These are phyloP conservation scores for Monilinia aucupariae DNA, from an alignment of 2,329 filamentous ascomycete species.

Conservation along the genomic window DNA sequence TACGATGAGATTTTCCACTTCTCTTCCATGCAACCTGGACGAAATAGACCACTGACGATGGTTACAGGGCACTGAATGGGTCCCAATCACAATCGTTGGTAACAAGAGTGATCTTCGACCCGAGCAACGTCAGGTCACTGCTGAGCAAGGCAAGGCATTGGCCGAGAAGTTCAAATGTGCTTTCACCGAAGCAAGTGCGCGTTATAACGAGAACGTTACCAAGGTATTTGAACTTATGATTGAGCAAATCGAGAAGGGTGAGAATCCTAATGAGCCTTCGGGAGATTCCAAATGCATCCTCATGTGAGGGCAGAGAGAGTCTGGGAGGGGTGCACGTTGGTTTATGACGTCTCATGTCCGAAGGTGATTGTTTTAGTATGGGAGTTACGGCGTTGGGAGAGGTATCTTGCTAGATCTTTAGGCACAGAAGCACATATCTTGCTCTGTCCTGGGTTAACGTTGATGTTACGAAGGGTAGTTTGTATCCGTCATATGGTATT, in stretches of 20 bases:
- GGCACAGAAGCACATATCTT: conserved; percentile 5
- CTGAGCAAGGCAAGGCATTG: conserved; percentile 79
- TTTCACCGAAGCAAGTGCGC: conserved; percentile 90
- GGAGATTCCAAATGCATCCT: conserved; percentile 74
- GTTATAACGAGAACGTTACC: conserved; percentile 88
- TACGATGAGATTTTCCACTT: conserved; percentile 42
- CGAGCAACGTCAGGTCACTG: conserved; percentile 84
- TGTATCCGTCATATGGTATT: background rate
- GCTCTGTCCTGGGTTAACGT: background rate
- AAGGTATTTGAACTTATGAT: conserved; percentile 94
- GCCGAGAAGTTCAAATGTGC: conserved; percentile 85
- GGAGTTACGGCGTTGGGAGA: conserved; percentile 16
- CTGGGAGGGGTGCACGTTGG: conserved; percentile 8
- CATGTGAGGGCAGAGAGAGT: conserved; percentile 56
- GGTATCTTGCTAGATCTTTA: conserved; percentile 12
- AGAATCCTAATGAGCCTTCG: conserved; percentile 80
- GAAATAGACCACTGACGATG: background rate
- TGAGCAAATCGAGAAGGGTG: conserved; percentile 86
- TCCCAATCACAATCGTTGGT: conserved; percentile 89
- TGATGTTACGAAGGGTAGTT: background rate
- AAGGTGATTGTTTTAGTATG: conserved; percentile 9
- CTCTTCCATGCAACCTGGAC: conserved; percentile 11
- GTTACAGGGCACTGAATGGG: conserved; percentile 78
- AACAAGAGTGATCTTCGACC: conserved; percentile 94
- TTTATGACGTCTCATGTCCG: conserved; percentile 12